Conservation (phyloP, 208 protist genomes). For the Acanthamoeba triangularis region DNA sequence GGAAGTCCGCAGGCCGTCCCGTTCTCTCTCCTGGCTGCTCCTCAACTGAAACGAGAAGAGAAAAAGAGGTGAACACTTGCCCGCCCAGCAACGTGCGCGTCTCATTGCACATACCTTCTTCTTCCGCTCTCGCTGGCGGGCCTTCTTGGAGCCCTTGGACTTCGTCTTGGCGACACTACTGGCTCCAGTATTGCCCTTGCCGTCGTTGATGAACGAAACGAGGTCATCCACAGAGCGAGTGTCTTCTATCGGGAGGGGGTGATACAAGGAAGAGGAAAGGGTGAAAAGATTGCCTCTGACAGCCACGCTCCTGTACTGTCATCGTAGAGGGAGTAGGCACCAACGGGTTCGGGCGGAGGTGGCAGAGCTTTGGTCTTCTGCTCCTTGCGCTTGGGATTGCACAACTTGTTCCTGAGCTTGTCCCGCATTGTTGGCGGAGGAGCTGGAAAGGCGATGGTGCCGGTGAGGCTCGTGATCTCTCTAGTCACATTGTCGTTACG, state of each 20-base stretch:
- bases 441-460: not conserved
- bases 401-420: conserved; percentile 68
- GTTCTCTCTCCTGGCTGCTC: conserved; percentile 1
- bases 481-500: not conserved
- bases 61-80: not conserved
- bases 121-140: conserved; percentile 21
- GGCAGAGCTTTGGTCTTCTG: not conserved
- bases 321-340: not conserved
- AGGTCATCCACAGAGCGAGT: conserved; percentile 53
- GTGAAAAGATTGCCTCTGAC: not conserved
- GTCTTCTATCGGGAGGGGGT: not conserved
- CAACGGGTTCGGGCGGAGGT: not conserved
- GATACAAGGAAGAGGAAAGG: not conserved
- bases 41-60: not conserved
- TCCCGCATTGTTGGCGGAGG: conserved; percentile 67
- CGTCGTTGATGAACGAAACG: conserved; percentile 68
- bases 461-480: too few relatives aligned
- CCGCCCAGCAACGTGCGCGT: too few relatives aligned
- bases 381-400: conserved; percentile 65
- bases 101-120: not conserved
- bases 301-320: not conserved
- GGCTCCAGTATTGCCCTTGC: not conserved
- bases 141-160: not conserved
- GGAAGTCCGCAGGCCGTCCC: not conserved
- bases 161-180: not conserved